A percentile compares a stretch with the other conserved stretches of the same genome.
These are phyloP conservation scores for Ligustrum vulgare DNA, from an alignment of 257 asterid genomes.

Conservation along the genomic window DNA sequence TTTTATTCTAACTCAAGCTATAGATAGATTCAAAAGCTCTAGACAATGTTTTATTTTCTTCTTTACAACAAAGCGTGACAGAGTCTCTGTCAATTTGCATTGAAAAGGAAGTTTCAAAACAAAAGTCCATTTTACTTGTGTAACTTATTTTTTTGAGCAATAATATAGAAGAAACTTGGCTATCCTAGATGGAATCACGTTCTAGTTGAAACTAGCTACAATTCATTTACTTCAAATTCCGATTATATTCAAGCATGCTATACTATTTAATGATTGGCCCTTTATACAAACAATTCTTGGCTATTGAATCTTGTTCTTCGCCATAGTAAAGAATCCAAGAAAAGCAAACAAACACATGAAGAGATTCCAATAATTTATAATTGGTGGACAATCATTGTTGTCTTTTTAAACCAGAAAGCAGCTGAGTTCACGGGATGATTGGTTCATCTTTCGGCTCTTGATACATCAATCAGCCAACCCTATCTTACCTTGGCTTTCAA, in stretches of 20 bases:
- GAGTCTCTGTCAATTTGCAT: too few relatives aligned
- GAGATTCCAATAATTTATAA: slow-evolving; percentile 27
- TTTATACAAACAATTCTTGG: neutral
- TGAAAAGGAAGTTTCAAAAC: too few relatives aligned
- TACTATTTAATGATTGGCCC: neutral
- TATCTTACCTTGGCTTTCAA: slow-evolving; percentile 33
- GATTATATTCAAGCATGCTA: neutral
- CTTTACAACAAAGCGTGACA: too few relatives aligned
- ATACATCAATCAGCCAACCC: slow-evolving; percentile 33
- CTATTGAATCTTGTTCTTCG: neutral
- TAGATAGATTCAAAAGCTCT: too few relatives aligned
- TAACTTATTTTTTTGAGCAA: too few relatives aligned
- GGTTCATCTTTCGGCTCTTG: slow-evolving; percentile 38
- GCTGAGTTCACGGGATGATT: slow-evolving; percentile 54
- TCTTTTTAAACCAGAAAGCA: neutral
- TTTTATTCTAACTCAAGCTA: too few relatives aligned
- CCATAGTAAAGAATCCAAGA: slow-evolving; percentile 2
- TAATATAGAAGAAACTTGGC: too few relatives aligned
- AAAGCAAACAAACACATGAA: slow-evolving; percentile 10
- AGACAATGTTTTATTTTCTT: too few relatives aligned
- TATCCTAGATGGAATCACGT: neutral
- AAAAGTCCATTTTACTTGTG: too few relatives aligned
- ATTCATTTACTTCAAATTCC: neutral
- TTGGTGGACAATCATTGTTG: slow-evolving; percentile 16
- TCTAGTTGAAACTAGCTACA: neutral